A percentile compares a stretch with the other conserved stretches of the same genome.
These are phyloP conservation scores for Aureobasidium sp. DNA, from an alignment of 2,329 filamentous ascomycete species.

Conservation along the genomic window DNA sequence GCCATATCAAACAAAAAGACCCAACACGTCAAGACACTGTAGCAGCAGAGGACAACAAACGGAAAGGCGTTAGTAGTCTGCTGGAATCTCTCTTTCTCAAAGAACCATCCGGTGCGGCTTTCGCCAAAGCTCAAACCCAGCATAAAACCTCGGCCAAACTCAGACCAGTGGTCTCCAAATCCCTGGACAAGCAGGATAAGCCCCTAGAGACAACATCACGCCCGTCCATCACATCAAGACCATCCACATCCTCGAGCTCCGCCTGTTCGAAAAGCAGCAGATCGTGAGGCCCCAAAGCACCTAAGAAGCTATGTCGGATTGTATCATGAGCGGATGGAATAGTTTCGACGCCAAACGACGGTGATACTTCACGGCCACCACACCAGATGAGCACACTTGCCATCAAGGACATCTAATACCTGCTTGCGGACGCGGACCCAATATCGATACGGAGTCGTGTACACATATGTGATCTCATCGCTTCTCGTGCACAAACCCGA, in stretches of 20 bases:
- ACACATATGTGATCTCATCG: too few relatives aligned
- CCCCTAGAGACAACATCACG: neutral
- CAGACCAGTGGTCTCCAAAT: neutral
- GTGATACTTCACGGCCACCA: too few relatives aligned
- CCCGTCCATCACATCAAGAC: neutral
- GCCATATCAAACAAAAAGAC: neutral
- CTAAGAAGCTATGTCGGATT: too few relatives aligned
- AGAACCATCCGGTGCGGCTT: neutral
- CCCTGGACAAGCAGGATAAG: neutral
- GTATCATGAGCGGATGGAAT: too few relatives aligned
- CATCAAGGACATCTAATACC: too few relatives aligned
- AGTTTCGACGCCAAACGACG: too few relatives aligned
- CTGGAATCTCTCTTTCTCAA: neutral
- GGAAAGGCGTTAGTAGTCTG: neutral
- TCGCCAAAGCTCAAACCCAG: neutral
- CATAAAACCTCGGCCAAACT: neutral
- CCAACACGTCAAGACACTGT: neutral
- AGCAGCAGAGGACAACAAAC: neutral
- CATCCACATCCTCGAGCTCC: neutral
- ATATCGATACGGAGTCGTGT: too few relatives aligned
- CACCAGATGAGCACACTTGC: too few relatives aligned
- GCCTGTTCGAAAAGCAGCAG: neutral
- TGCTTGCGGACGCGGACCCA: too few relatives aligned
- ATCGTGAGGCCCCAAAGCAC: neutral
- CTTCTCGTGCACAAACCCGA: too few relatives aligned